Base-by-base conservation (phyloP, 768 basidiomycete genomes). In the Collybiopsis confluens region DNA sequence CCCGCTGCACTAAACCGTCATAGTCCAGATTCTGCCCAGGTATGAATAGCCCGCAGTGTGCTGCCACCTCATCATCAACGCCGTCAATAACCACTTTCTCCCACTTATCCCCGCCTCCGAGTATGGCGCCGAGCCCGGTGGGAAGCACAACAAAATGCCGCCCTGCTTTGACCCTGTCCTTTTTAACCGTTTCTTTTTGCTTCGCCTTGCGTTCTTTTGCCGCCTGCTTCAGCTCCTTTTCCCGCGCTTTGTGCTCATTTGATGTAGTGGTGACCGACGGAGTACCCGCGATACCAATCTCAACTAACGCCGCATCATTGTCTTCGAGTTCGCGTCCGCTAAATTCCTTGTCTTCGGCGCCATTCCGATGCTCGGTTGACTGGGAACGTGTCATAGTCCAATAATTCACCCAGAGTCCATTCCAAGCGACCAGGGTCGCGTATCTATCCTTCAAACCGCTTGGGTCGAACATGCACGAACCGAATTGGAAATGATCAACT, bases 351-450 rank as follows among this genome's bases (percentile, higher is more conserved):
- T 18, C 28, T 4, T 35, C 4, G 10, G 18, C 7, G 10, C 45
- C 27, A 26, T 45, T 61, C 30, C 56, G 46, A n/a, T 58, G 45
- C 36, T 26, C 20, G n/a, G 37, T 55, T 41, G 13, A 20, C 18
- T 52, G 55, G 54, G 41, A 71, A 61, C 9, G 65, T 50, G 80
- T 80, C 47, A 73, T 68, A n/a, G 80, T 83, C 78, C 79, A 85
- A 58, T 80, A 83, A 62, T 82, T 82, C 10, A 80, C 65, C 82
- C 82, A 83, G 33, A 75, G 78, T n/a, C 74, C 72, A 33, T 68
- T 59, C 81, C 82, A 83, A 0, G 57, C 64, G 5, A 78, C 74
- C 16, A 85, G 66, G 11, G 57, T 64, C 10, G 64, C 58, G 59
- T 83, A 85, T n/a, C 82, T 75, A 4, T 69, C 65, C 47, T 71